A percentile compares a stretch with the other conserved stretches of the same genome.
Evolutionary conservation across 2,329 filamentous ascomycete species (phyloP).

Genomic region (Fusarium aywerte): DNA sequence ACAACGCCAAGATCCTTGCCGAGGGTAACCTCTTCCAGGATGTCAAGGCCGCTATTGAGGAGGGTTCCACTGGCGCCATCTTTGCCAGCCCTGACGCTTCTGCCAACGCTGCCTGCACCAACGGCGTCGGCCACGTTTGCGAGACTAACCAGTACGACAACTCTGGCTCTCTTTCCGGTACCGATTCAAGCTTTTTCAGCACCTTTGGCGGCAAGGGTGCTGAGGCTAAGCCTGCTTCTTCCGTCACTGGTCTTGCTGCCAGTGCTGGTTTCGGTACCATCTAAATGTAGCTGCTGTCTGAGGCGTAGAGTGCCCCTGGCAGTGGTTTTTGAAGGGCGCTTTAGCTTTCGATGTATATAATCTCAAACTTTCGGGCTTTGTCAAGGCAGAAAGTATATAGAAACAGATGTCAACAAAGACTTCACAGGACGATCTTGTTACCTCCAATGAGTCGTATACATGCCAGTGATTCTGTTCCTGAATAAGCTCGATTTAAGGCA

Average conservation of each 20-base stretch:
- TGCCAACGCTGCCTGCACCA: constrained; percentile 56
- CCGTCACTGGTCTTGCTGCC: constrained; percentile 51
- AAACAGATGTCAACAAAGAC: constrained; percentile 10
- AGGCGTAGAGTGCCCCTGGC: neutral
- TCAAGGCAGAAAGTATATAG: neutral
- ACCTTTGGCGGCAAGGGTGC: constrained; percentile 65
- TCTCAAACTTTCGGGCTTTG: neutral
- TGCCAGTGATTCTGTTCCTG: neutral
- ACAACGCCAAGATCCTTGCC: constrained; percentile 57
- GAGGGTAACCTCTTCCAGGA: constrained; percentile 70
- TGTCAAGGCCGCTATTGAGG: constrained; percentile 56
- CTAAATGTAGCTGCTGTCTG: constrained; percentile 30
- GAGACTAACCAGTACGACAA: constrained; percentile 60
- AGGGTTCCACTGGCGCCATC: constrained; percentile 46
- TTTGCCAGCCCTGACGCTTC: constrained; percentile 49
- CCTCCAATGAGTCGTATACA: neutral
- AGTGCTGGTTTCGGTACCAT: constrained; percentile 60
- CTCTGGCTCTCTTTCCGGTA: constrained; percentile 53
- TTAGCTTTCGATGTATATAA: constrained; percentile 17
- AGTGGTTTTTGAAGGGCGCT: accelerated
- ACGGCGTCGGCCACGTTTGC: constrained; percentile 60
- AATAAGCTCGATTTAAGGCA: neutral
- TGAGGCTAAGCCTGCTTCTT: constrained; percentile 50
- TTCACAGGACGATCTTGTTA: neutral
- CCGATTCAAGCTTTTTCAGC: constrained; percentile 59